A percentile compares a stretch with the other conserved stretches of the same genome.
phyloP scores from a whole-genome alignment of 2,329 filamentous ascomycete genomes.

The Penicillium sumatraense region DNA sequence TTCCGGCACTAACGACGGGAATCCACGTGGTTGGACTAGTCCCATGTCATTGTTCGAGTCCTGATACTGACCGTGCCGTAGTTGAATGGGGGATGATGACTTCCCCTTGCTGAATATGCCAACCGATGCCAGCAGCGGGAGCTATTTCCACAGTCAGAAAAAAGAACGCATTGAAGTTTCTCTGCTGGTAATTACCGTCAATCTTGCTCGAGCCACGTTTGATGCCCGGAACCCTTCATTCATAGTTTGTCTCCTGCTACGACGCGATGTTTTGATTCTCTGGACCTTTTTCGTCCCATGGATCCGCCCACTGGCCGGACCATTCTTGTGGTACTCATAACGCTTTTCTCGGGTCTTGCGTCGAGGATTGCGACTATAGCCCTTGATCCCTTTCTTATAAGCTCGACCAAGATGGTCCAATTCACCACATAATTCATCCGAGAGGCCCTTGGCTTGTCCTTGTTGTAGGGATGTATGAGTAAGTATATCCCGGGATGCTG shows the following conservation, averaged over 20 bases:
- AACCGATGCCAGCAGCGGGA: slow-evolving; percentile 24
- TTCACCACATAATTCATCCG: background rate
- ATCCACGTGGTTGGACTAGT: background rate
- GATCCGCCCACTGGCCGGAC: background rate
- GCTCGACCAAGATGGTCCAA: background rate
- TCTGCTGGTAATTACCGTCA: slow-evolving; percentile 52
- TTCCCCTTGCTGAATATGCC: slow-evolving; percentile 45
- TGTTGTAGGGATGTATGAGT: background rate
- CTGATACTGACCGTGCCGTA: slow-evolving; percentile 20
- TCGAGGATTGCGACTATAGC: slow-evolving; percentile 58
- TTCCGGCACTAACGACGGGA: slow-evolving; percentile 13
- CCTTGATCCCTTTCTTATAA: background rate
- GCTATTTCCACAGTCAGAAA: slow-evolving; percentile 18
- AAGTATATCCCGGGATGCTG: background rate
- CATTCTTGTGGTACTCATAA: slow-evolving; percentile 53
- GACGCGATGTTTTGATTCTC: slow-evolving; percentile 21
- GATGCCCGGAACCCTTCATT: slow-evolving; percentile 62
- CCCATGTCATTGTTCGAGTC: background rate
- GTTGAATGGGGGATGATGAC: slow-evolving; percentile 36
- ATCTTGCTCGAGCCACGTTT: slow-evolving; percentile 56
- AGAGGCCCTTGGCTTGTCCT: background rate
- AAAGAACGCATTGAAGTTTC: background rate
- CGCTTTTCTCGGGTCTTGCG: slow-evolving; percentile 61
- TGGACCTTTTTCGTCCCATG: background rate
- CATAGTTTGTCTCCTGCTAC: slow-evolving; percentile 44